These are phyloP conservation scores for Hypomyces perniciosus DNA, from an alignment of 2,329 filamentous ascomycete genomes.

Conservation along the genomic window DNA sequence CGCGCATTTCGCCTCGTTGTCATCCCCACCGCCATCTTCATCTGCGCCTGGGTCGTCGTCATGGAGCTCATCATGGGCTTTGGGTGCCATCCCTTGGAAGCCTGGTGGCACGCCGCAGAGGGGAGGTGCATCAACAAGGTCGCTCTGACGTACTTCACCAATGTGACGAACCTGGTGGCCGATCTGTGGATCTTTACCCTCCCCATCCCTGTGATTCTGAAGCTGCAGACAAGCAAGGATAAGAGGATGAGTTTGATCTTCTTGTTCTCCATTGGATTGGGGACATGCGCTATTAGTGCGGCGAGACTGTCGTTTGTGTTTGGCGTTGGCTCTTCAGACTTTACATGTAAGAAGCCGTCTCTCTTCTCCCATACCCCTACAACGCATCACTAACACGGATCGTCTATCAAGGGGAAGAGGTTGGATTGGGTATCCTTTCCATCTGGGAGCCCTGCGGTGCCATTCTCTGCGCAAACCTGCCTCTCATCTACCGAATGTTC, in stretches of 20 bases:
- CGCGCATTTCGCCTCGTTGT: conserved; percentile 8
- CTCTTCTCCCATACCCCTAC: background rate
- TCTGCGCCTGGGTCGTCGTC: conserved; percentile 9
- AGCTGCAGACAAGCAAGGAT: conserved; percentile 8
- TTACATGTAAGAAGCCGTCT: conserved; percentile 8
- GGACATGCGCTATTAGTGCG: conserved; percentile 13
- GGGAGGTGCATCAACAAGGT: conserved; percentile 13
- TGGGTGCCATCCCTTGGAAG: conserved; percentile 11
- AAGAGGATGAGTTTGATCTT: conserved; percentile 9
- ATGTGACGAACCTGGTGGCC: conserved; percentile 10
- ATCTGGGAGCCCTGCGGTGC: conserved; percentile 15
- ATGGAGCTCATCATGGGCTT: conserved; percentile 15
- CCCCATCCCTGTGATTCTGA: conserved; percentile 10
- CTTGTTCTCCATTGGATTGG: conserved; percentile 14
- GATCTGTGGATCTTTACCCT: conserved; percentile 14
- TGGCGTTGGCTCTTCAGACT: conserved; percentile 9
- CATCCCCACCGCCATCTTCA: conserved; percentile 10
- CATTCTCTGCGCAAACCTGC: conserved; percentile 13
- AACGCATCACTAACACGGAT: no score
- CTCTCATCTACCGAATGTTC: conserved; percentile 8
- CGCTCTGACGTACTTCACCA: conserved; percentile 11
- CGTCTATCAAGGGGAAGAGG: conserved; percentile 5
- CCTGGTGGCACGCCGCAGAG: conserved; percentile 7
- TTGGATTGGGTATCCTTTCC: conserved; percentile 10
- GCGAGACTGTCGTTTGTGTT: conserved; percentile 12